Base-by-base conservation (phyloP, 345 rosid species). In the Erodium maritimum region DNA sequence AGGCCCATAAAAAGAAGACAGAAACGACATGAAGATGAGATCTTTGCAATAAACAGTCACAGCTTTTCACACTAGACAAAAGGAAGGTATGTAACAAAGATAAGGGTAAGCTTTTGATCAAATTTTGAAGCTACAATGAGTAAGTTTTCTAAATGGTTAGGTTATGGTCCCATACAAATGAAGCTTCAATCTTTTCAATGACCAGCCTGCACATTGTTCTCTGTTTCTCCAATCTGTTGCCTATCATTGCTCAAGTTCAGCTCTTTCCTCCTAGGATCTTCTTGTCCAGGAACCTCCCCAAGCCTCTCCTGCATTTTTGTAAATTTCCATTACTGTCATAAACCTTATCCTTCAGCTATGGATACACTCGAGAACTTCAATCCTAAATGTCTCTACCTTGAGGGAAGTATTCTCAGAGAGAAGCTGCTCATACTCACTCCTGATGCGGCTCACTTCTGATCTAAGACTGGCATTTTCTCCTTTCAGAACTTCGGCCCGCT, bases 401-500 rank as follows among this genome's bases (percentile, higher is more conserved):
- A 91, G 85, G 71, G 87, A 72, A 45, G 81, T 73, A 57, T 91
- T 88, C 81, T 88, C 90, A 1, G 79, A 73, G 52, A 73, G 72
- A 72, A 91, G 97, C 70, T 82, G 84, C 57, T 88, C 91, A n/a
- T 82, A 83, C 55, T 82, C 86, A 18, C 80, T 78, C 76, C 80
- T 86, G 71, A 88, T 82, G 55, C 70, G 83, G 69, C 63, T 82
- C 34, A 88, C 82, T 79, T 91, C 98, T 67, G 88, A 82, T 77
- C 91, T 76, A 52, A 93, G 87, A 73, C 63, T 79, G 52, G 82
- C 71, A 76, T 89, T 89, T 74, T 93, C 99, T 69, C 82, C 95
- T 77, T 86, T 87, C 62, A 89, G 77, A 29, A 64, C 74, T 18
- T 87, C 96, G 20, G 96, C 96, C 12, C 82, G 85, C 66, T 86